Conservation (phyloP, 2,329 filamentous ascomycete genomes). For the Botrytis fragariae region DNA sequence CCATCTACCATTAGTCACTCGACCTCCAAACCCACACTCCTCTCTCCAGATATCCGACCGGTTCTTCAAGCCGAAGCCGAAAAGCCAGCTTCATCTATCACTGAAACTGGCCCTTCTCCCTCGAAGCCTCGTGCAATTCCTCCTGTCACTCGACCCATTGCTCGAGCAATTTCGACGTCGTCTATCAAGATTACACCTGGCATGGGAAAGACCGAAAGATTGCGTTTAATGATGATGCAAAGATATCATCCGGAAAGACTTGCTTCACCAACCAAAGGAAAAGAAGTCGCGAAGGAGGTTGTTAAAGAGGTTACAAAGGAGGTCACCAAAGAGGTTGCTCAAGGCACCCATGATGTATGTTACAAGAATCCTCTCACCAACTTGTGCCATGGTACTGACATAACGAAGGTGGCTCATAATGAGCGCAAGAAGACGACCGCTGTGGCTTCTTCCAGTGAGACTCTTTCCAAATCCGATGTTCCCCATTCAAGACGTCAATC, state of each 20-base stretch:
- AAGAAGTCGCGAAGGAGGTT: neutral
- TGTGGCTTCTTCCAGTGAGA: slow-evolving; percentile 17
- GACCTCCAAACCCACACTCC: neutral
- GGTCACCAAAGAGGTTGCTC: neutral
- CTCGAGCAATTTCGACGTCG: neutral
- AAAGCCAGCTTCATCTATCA: neutral
- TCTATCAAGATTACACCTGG: neutral
- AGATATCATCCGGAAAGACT: neutral
- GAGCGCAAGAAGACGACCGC: slow-evolving; percentile 14
- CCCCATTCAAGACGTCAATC: slow-evolving; percentile 8
- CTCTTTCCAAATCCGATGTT: slow-evolving; percentile 11
- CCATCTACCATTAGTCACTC: neutral
- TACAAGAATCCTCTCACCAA: neutral
- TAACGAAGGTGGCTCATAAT: neutral
- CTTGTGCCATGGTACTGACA: slow-evolving; percentile 2
- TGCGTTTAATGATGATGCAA: neutral
- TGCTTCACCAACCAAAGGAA: neutral
- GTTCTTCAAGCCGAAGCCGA: neutral
- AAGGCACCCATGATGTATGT: slow-evolving; percentile 1
- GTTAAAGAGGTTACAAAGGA: neutral
- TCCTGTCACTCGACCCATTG: neutral
- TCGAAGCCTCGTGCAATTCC: neutral
- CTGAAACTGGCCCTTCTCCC: neutral
- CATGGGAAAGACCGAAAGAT: neutral
- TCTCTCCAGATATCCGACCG: neutral